These are phyloP conservation scores for Candida sanyiensis DNA, from an alignment of 805 yeast genomes.

Conservation along the genomic window DNA sequence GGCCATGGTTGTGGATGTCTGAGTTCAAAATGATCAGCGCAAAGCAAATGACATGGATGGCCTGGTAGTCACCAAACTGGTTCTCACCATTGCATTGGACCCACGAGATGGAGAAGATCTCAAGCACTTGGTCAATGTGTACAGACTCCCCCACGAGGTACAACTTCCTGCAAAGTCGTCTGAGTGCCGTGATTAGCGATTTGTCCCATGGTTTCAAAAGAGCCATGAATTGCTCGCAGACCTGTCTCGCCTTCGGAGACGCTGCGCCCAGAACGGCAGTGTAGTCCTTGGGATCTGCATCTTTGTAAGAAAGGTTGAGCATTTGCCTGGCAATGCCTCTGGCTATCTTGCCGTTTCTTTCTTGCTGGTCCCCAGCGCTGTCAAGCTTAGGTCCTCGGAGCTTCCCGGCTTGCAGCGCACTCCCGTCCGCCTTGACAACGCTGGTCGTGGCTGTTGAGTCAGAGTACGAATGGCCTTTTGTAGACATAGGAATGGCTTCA, in stretches of 20 bases:
- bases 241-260: constrained; percentile 12
- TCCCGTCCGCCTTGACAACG: no score
- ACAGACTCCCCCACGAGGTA: constrained; percentile 80
- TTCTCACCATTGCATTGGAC: constrained; percentile 40
- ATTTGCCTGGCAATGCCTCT: constrained; percentile 28
- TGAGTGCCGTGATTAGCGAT: constrained; percentile 51
- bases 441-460: no score
- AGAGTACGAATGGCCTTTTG: no score
- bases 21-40: constrained; percentile 70
- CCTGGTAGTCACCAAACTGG: constrained; percentile 44
- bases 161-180: constrained; percentile 57
- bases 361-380: no score
- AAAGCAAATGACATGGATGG: constrained; percentile 70
- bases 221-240: constrained; percentile 33
- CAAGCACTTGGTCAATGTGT: constrained; percentile 68
- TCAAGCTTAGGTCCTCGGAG: no score
- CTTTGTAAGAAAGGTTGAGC: constrained; percentile 27
- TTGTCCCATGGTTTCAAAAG: constrained; percentile 39
- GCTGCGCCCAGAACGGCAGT: constrained; percentile 36
- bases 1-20: constrained; percentile 53
- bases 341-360: no score
- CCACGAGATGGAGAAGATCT: constrained; percentile 65
- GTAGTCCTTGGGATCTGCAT: constrained; percentile 35
- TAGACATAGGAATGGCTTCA: no score
- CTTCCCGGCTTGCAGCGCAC: no score